phyloP scores from a whole-genome alignment of 257 asterid species.

The Solanum peruvianum region DNA sequence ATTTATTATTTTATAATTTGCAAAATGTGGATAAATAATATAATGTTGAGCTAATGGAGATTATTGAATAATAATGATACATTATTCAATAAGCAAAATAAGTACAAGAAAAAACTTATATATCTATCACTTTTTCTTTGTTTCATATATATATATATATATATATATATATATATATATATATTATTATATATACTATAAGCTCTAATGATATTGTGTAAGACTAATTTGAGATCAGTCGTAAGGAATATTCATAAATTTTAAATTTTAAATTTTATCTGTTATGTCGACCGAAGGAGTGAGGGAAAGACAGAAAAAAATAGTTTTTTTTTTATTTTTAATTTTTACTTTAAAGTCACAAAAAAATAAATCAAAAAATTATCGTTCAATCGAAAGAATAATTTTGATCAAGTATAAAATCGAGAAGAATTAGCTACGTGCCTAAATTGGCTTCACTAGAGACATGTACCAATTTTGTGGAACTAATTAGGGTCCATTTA shows the following conservation, averaged over 20 bases:
- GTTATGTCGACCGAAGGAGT: background rate
- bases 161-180: no score
- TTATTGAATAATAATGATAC: no score
- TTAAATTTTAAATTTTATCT: background rate
- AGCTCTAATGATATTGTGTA: no score
- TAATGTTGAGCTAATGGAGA: background rate
- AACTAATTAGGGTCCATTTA: background rate
- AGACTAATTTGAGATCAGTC: background rate
- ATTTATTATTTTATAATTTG: background rate
- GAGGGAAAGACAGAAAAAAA: background rate
- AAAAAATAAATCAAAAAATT: background rate
- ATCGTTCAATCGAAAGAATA: background rate
- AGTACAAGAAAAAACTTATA: no score
- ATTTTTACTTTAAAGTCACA: background rate
- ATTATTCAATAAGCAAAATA: no score
- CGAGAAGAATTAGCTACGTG: background rate
- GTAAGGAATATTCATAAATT: background rate
- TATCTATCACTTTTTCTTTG: no score
- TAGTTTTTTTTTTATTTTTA: background rate
- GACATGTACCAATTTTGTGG: background rate
- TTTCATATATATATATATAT: no score
- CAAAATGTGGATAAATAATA: background rate
- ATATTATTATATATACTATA: no score
- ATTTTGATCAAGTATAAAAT: background rate
- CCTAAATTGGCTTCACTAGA: background rate